Evolutionary conservation across 2,329 filamentous ascomycete species (phyloP), one percentile per base, ranked within the genome.

Genomic region (Didymella pomorum): DNA sequence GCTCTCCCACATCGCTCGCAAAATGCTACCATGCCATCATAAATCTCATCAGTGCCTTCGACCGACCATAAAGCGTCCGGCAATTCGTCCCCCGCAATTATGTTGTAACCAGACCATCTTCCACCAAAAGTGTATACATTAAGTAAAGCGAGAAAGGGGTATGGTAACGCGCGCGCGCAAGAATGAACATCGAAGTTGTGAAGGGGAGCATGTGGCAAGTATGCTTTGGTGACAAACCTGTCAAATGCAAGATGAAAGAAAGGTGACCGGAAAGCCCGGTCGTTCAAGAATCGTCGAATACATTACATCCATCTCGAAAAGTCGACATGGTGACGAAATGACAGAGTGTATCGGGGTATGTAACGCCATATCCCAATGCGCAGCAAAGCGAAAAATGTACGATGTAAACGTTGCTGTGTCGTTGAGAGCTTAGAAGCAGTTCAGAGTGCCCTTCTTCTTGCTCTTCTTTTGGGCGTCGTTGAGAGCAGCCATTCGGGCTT

Each of bases 361-460:
- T 63, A 68, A 66, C 56, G 61, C 62, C 58, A 53, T 56, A 47
- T 64, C 63, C 66, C 60, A 65, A 56, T 62, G 62, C 66, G 66
- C 68, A 62, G 56, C 61, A 57, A 65, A 62, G 60, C 58, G 65
- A 55, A 59, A 67, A 60, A 62, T 57, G 62, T 63, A 62, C 63
- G 63, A 52, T 51, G 41, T 58, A 37, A 59, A 63, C 39, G 52
- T 21, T 47, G 45, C 26, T 23, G 54, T 48, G 25, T 39, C 12
- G 25, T 51, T 41, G 43, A 42, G 48, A 48, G 49, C 35, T 65
- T 92, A 97, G 83, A 99, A 99, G 85, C 95, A 99, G 82, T 97
- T 98, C 79, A 99, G 85, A 67, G 90, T 93, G 71, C 90, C 88
- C 86, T 96, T 97, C 79, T 96, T 93, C 79, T 96, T 93, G 85